Evolutionary conservation across 2,329 filamentous ascomycete genomes (phyloP).

Genomic region (Anisogramma anomala): DNA sequence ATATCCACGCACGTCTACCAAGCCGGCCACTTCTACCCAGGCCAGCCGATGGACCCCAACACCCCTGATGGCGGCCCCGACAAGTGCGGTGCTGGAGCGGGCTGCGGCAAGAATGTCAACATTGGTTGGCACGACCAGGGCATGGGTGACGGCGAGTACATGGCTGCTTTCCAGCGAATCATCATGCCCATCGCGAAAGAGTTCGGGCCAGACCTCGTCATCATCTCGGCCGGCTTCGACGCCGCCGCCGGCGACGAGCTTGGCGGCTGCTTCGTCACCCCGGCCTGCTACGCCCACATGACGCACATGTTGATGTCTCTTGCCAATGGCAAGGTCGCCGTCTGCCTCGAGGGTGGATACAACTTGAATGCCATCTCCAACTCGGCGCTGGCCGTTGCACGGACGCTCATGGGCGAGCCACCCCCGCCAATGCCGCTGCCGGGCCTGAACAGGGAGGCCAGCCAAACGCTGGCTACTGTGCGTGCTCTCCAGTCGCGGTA

Average conservation of each 20-base stretch:
- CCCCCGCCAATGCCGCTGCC: constrained; percentile 52
- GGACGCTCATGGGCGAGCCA: constrained; percentile 90
- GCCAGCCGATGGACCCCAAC: constrained; percentile 43
- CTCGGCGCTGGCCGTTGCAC: constrained; percentile 82
- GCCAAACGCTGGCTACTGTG: constrained; percentile 44
- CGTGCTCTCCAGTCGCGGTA: constrained; percentile 54
- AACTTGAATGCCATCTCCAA: constrained; percentile 87
- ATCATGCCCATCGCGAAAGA: constrained; percentile 94
- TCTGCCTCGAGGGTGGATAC: constrained; percentile 92
- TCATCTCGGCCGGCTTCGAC: constrained; percentile 92
- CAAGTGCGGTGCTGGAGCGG: constrained; percentile 43
- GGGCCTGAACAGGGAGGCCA: constrained; percentile 46
- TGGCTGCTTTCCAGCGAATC: constrained; percentile 90
- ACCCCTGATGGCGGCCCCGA: constrained; percentile 50
- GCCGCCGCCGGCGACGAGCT: constrained; percentile 88
- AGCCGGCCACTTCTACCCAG: constrained; percentile 77
- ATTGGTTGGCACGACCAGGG: constrained; percentile 57
- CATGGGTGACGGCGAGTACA: constrained; percentile 95
- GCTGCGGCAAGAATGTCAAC: constrained; percentile 52
- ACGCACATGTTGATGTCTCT: constrained; percentile 98
- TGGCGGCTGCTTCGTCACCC: constrained; percentile 85
- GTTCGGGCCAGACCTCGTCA: constrained; percentile 87
- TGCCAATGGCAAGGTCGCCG: constrained; percentile 74
- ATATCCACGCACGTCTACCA: constrained; percentile 87
- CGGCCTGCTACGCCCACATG: constrained; percentile 92